A percentile compares a stretch with the other conserved stretches of the same genome.
These are phyloP conservation scores for Suillus discolor DNA, from an alignment of 768 basidiomycete genomes.

Conservation along the genomic window DNA sequence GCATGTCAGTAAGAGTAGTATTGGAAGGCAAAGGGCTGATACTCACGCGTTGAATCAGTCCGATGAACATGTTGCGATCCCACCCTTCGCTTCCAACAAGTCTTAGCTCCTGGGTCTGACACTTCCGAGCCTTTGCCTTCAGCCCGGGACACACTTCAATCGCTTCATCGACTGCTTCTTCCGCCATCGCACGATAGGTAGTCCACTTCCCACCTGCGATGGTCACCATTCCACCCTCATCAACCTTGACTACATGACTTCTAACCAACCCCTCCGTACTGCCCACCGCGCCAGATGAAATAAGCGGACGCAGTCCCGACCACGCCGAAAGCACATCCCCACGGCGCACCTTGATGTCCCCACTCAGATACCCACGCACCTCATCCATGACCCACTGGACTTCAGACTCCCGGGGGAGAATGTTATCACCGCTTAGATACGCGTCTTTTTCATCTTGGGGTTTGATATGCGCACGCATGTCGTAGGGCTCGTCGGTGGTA, in stretches of 20 bases:
- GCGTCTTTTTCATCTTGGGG: background rate
- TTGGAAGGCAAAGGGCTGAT: conserved; percentile 4
- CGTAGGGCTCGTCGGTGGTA: conserved; percentile 86
- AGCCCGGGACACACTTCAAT: conserved; percentile 72
- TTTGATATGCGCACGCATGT: conserved; percentile 47
- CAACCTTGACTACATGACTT: conserved; percentile 90
- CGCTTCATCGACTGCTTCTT: conserved; percentile 91
- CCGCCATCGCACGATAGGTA: conserved; percentile 94
- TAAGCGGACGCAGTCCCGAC: conserved; percentile 90
- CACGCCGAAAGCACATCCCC: conserved; percentile 96
- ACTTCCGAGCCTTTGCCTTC: conserved; percentile 54
- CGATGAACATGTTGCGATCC: conserved; percentile 96
- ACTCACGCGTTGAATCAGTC: conserved; percentile 85
- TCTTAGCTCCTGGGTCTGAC: conserved; percentile 79
- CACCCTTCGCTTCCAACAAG: conserved; percentile 93
- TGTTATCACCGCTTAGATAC: conserved; percentile 47
- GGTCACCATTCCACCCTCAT: conserved; percentile 80
- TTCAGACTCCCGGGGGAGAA: conserved; percentile 87
- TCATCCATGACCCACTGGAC: conserved; percentile 97
- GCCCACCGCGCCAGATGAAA: conserved; percentile 80
- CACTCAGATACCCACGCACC: conserved; percentile 83
- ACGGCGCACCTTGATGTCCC: conserved; percentile 91
- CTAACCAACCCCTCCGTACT: conserved; percentile 88
- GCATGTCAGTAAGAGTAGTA: background rate
- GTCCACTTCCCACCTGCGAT: conserved; percentile 99